Evolutionary conservation across 1,139 yeast species (phyloP), one percentile per base, ranked within the genome.

Genomic region (Candida mesenterica): DNA sequence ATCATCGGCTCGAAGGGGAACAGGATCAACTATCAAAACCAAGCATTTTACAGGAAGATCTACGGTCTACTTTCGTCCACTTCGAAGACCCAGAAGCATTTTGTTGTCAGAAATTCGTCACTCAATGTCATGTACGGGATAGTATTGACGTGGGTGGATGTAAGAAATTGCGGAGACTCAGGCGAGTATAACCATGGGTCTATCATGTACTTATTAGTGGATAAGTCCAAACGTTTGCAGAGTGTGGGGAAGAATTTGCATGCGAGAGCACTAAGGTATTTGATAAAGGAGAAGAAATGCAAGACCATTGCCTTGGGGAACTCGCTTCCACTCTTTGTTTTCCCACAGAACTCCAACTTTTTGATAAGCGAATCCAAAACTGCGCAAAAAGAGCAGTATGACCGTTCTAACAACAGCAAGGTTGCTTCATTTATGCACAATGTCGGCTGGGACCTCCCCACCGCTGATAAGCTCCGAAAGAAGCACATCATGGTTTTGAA

Each of bases 91-190:
- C 76, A 72, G 42, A 62, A 63, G 32, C 82, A 77, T 49, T 79
- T 79, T 52, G 77, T 80, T 33, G 82, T 79, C 15, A 58, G 83
- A 33, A 79, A 79, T 51, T 72, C 82, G 3, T 70, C 79, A 10
- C 61, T 79, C 26, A 77, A 78, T 44, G 68, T 75, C 19, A 48
- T 79, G 15, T 77, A 77, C 46, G 86, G 86, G 4, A 58, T 77
- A 15, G 65, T 77, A n/a, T 59, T 76, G 24, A 77, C 84, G 1
- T 77, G 83, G 82, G 70, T 72, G 5, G 63, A 63, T 35, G 66
- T 57, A 19, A 12, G 28, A 25, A 9, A 6, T 6, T 6, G 8
- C 9, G 22, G 22, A 6, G 22, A 19, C 22, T 46, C 47, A 15
- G 43, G 45, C 3, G 46, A 53, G 2, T 33, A 48, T 13, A 52